Evolutionary conservation across 176 grass and related monocot genomes (phyloP), one percentile per base, ranked within the genome.

Genomic region (Aegilops umbellulata): DNA sequence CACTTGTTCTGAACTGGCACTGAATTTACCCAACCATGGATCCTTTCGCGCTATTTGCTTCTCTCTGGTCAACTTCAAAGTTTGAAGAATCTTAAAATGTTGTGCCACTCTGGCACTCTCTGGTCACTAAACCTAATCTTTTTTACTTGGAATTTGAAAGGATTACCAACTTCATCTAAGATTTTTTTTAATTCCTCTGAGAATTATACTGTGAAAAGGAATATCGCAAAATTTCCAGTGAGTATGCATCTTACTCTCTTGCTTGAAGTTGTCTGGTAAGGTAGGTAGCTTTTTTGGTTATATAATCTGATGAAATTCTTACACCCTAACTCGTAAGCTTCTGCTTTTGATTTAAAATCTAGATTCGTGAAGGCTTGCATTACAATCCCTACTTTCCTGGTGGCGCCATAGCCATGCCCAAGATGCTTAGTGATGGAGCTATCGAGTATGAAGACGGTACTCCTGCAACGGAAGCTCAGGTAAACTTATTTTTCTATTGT

Each of bases 391-490:
- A 99, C 82, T 99, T 99, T 65, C 92, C 94, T 80, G 97, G 97
- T 57, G 97, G 97, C 80, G 97, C 94, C 84, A 99, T 99, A 91
- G 97, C 97, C 88, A 99, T 99, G 97, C 97, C 97, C 30, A 93
- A 99, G 88, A 99, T 99, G 97, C 97, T 99, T 90, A 99, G 89
- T 7, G 97, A 99, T 91, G 97, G 85, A 80, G 88, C 94, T 85
- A 32, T 99, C 15, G 92, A 99, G 83, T 99, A 99, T 53, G 97
- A 99, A 89, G 97, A 99, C 87, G 91, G 91, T 77, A 91, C 86
- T 76, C 91, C 94, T 86, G 91, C 94, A 85, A 97, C 97, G 76
- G 94, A 99, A 89, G 90, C 97, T 84, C 97, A 97, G 94, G 97
- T 89, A 88, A 85, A 82, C 38, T 68, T 15, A 12, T 49, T 65